Percentiles rank a stretch among this genome's conserved stretches.
phyloP scores from a whole-genome alignment of 225 moss, liverwort and hornwort species.

The Marchantia polymorpha region DNA sequence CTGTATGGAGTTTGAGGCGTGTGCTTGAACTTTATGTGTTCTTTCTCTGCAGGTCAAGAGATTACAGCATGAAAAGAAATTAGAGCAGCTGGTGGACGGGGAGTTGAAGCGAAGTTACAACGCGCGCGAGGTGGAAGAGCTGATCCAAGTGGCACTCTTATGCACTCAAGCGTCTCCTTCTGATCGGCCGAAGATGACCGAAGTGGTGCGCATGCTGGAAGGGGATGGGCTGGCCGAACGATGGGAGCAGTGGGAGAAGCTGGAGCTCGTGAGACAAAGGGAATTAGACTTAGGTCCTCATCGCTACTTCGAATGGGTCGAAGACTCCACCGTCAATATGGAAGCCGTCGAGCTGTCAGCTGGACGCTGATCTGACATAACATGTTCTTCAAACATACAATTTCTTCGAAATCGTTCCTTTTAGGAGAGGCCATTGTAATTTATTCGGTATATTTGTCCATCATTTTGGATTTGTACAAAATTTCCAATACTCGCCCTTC shows the following conservation, averaged over 20 bases:
- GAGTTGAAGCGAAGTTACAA: constrained; percentile 79
- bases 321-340: constrained; percentile 88
- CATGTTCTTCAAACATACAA: no score
- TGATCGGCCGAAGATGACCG: constrained; percentile 92
- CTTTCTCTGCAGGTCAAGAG: constrained; percentile 62
- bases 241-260: constrained; percentile 97
- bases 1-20: no score
- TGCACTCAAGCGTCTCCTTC: constrained; percentile 87
- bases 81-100: constrained; percentile 83
- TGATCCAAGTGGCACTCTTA: constrained; percentile 89
- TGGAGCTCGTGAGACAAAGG: constrained; percentile 83
- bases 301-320: constrained; percentile 82
- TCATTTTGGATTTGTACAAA: no score
- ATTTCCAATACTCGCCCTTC: no score
- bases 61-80: constrained; percentile 71
- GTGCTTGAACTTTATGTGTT: no score
- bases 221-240: constrained; percentile 92
- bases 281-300: constrained; percentile 78
- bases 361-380: constrained; percentile 18
- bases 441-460: no score
- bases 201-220: constrained; percentile 91
- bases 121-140: constrained; percentile 78
- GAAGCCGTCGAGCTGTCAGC: constrained; percentile 92
- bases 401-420: no score
- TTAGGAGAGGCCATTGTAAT: no score